Evolutionary conservation across 2,329 filamentous ascomycete species (phyloP), one percentile per base, ranked within the genome.

Genomic region (Meredithiella fracta): DNA sequence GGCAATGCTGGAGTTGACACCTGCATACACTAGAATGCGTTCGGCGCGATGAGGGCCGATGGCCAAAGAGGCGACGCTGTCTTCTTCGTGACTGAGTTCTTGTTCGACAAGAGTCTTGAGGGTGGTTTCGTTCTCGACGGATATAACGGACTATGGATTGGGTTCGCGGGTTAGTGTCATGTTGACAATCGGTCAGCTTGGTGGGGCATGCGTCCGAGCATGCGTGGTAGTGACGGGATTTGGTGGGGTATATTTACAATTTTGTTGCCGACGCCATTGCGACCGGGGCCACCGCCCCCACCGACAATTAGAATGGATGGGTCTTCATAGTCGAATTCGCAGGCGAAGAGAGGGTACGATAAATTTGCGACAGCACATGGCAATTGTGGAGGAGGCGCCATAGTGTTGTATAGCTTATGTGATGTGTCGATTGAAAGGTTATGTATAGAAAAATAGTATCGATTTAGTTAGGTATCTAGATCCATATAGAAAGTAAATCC

Each of bases 261-360:
- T 69, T 88, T 88, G 73, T 95, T 95, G 57, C 82, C 81, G 22
- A 95, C 86, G 47, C 88, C 89, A 62, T 80, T 88, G 61, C 80
- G 79, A 51, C 85, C 82, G 61, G 86, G 82, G 53, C 91, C 91
- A 61, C 91, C 91, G 60, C 91, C 91, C 54, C 91, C 91, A 59
- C 84, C 88, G 38, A 95, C 86, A 7, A 95, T 72, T 23, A 96
- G 74, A 60, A 82, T 82, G 60, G 78, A 78, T 59, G 83, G 77
- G 70, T 94, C 82, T 64, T 83, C 77, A 53, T 85, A 86, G 65
- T 94, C 88, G 68, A 94, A 96, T 65, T 89, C 89, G 66, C 88
- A 85, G 56, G 85, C 81, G 68, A 89, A 95, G 58, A 94, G 78
- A 51, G 90, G 90, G 68, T 91, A 96, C 58, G 81, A 79, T 61